A percentile compares a stretch with the other conserved stretches of the same genome.
Evolutionary conservation across 2,329 filamentous ascomycete species (phyloP).

Genomic region (Fusarium gaditjirri): DNA sequence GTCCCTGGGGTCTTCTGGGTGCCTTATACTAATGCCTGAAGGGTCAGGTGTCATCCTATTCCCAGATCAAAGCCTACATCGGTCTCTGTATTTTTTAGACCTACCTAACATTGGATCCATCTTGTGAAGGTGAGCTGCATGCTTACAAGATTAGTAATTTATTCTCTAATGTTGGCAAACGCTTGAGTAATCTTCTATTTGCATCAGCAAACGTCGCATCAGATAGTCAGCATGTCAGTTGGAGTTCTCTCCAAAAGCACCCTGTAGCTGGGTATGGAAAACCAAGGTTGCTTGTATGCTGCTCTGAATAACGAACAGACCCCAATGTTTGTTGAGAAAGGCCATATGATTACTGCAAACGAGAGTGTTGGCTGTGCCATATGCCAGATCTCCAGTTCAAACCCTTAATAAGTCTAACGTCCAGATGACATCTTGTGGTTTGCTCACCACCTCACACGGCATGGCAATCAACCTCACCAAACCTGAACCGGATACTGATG

Average conservation of each 20-base stretch:
- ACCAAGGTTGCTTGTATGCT: not conserved
- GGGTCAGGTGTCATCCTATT: slow-evolving; percentile 12
- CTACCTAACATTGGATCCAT: too few species aligned
- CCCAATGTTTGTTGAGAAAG: too few species aligned
- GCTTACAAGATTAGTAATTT: not conserved
- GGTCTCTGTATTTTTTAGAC: too few species aligned
- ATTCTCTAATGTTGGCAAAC: not conserved
- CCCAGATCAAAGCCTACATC: not conserved
- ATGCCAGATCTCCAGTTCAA: not conserved
- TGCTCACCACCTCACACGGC: not conserved
- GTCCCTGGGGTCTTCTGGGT: not conserved
- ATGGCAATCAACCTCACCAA: slow-evolving; percentile 11
- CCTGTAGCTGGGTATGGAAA: not conserved
- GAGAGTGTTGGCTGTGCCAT: not conserved
- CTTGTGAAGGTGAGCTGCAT: not conserved
- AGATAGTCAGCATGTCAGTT: not conserved
- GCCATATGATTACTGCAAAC: not conserved
- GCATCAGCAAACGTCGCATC: too few species aligned
- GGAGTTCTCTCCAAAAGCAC: too few species aligned
- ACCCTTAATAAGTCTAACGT: not conserved
- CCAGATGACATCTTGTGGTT: not conserved
- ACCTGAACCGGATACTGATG: not conserved
- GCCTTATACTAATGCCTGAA: slow-evolving; percentile 21
- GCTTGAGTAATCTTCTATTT: not conserved
- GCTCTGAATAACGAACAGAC: not conserved